Evolutionary conservation across 2,329 filamentous ascomycete species (phyloP).

Genomic region (Alternaria postmessia): DNA sequence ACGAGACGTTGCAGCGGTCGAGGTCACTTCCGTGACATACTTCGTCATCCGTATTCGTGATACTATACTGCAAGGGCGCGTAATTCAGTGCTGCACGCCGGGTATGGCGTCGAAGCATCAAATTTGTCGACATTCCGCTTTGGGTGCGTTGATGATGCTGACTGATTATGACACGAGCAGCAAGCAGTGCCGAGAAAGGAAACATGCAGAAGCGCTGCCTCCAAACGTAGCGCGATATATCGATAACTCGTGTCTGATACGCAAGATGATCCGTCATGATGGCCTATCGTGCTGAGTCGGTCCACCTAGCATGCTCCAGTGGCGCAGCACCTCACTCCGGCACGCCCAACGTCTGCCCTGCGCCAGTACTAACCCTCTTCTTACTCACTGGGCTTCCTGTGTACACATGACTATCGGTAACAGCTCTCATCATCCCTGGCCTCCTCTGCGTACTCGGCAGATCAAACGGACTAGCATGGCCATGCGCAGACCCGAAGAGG

Average conservation of each 20-base stretch:
- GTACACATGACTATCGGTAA: constrained; percentile 24
- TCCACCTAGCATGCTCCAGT: not conserved
- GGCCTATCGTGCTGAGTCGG: not conserved
- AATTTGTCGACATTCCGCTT: constrained; percentile 8
- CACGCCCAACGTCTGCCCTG: not conserved
- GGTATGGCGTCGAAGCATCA: not conserved
- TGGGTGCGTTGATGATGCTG: constrained; percentile 9
- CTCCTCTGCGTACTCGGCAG: constrained; percentile 37
- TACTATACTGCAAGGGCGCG: not conserved
- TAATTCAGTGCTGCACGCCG: not conserved
- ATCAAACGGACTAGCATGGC: constrained; percentile 45
- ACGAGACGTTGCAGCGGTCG: not conserved
- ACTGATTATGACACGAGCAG: constrained; percentile 10
- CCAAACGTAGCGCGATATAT: not conserved
- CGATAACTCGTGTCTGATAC: not conserved
- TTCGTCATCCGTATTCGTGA: not conserved
- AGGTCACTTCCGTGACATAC: not conserved
- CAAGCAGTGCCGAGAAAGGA: not conserved
- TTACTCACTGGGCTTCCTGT: constrained; percentile 39
- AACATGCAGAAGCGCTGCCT: not conserved
- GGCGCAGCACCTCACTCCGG: constrained; percentile 3
- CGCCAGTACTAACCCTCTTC: constrained; percentile 12
- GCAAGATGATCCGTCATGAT: not conserved
- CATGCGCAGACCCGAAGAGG: constrained; percentile 31
- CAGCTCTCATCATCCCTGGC: constrained; percentile 24